Base-by-base conservation (phyloP, 352 stramenopile species). In the Phytophthora aleatoria region DNA sequence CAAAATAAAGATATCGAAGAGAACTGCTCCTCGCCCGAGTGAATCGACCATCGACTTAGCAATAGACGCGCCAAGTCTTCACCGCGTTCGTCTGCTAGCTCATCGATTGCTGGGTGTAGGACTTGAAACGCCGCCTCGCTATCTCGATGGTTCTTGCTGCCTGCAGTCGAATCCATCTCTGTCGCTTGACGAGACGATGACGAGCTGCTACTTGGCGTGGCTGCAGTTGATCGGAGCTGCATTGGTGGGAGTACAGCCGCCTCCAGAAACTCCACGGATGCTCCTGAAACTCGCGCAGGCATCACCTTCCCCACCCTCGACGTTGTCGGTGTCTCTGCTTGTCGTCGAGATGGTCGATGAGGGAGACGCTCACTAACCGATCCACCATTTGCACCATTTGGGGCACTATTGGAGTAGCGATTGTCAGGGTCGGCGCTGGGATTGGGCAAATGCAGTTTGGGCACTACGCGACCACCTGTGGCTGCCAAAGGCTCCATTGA, bases 1-100 rank as follows among this genome's bases (percentile, higher is more conserved):
- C 81, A 92, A 53, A 90, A 92, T 30, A 91, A 73, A 12, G 81
- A 84, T 41, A 87, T 76, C 8, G 83, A 92, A 33, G 77, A 56
- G 53, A 90, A 92, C 8, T 69, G 54, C 15, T 78, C 47, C 52
- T 92, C 81, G 11, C 78, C 77, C 1, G 71, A 53, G 52, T 90
- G 63, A 1, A 86, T 61, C 4, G 83, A 92, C 83, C 83, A 92
- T n/a, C 84, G 76, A 73, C 61, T 78, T 15, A 91, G 71, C 72
- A 92, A 67, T 24, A 90, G 57, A 27, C 75, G 62, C 13, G 81
- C 83, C 31, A 90, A 69, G 33, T 74, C 61, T 44, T 90, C 81
- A 35, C 76, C 83, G 9, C 53, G 83, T 38, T 88, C 74, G 50
- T 90, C 81, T 30, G 62, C 71, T 10, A 79, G 41, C 10, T 71